Conservation (phyloP, 176 grass and related monocot species). For the Triticum monococcum region DNA sequence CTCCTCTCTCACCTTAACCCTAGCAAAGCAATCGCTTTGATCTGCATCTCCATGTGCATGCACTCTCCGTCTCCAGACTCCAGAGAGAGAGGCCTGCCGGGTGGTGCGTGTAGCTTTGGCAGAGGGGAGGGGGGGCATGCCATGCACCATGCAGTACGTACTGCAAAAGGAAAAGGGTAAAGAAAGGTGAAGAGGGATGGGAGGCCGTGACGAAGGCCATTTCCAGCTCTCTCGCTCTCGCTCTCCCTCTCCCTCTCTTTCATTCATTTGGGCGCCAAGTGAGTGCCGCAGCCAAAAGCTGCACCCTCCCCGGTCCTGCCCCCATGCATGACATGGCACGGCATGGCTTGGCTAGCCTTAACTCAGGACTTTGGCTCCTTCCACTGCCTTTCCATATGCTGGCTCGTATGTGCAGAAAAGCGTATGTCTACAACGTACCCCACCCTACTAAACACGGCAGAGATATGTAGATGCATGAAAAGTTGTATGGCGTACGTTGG, state of each 20-base stretch:
- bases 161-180: conserved; percentile 44
- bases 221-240: conserved; percentile 36
- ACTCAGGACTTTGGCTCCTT: conserved; percentile 50
- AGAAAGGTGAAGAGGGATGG: conserved; percentile 28
- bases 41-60: conserved; percentile 22
- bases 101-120: neutral
- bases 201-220: conserved; percentile 47
- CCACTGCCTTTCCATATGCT: conserved; percentile 16
- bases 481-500: neutral
- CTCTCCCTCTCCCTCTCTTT: conserved; percentile 7
- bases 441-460: neutral
- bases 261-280: conserved; percentile 46
- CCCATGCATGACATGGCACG: conserved; percentile 18
- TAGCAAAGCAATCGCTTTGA: conserved; percentile 19
- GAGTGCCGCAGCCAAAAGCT: conserved; percentile 65
- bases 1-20: neutral
- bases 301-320: neutral
- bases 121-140: neutral
- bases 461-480: neutral
- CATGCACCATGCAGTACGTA: neutral
- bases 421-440: neutral
- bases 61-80: neutral
- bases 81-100: neutral
- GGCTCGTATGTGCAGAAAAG: neutral
- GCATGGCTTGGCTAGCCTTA: neutral